Evolutionary conservation across 2,329 filamentous ascomycete species (phyloP), one percentile per base, ranked within the genome.

Genomic region (Amauroascus niger): DNA sequence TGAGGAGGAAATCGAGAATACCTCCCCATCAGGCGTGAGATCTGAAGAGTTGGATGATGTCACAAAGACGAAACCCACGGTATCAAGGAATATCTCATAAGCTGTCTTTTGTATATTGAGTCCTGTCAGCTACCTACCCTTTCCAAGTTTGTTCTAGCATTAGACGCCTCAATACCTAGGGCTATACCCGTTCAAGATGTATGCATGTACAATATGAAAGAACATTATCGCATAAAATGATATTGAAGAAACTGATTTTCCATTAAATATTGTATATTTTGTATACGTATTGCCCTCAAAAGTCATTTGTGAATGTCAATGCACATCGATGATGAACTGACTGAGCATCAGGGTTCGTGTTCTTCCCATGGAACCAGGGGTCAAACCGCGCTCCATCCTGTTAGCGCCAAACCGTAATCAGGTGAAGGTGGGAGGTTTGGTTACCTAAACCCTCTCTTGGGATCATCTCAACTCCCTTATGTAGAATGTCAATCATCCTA

Each of bases 331-430:
- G n/a, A n/a, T n/a, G 32, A 6, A 35, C 6, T 14, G 6, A 8
- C 7, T 6, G 35, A 6, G 4, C 9, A 9, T 39, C 16, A 6
- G 24, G 6, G 41, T 9, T 26, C 28, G 32, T 46, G 32, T n/a
- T n/a, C 18, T 52, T 35, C 20, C 24, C 20, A 37, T 20, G 33
- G 50, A 39, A 46, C 50, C 32, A 52, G 50, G 50, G 50, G 22
- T 37, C 18, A 52, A 41, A 52, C 50, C 50, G 50, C 50, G n/a
- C 50, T 46, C 39, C 41, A 40, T 37, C 18, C 4, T 16, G 13
- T 22, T 52, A 52, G 50, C 50, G 50, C 24, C 41, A 52, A 52
- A 52, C 41, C 40, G 39, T 52, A 46, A 52, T 52, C 49, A 24
- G 41, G 20, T 14, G 41, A 35, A 44, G 16, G 49, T 45, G 39